Evolutionary conservation across 1,139 yeast genomes (phyloP).

Genomic region (Taphrina wiesneri): DNA sequence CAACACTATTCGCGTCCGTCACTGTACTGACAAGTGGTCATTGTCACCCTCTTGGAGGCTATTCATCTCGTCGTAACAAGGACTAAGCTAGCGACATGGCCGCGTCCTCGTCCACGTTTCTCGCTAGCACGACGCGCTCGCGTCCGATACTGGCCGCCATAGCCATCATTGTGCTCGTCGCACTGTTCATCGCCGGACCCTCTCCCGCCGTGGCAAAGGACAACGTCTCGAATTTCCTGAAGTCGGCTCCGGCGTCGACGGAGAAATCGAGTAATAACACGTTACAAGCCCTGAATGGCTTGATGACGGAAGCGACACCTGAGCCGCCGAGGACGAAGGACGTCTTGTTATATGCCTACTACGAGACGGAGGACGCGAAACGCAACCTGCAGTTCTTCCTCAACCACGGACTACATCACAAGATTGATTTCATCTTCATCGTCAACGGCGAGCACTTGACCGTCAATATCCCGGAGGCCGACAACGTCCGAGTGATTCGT

Average conservation of each 20-base stretch:
- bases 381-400: slow-evolving; percentile 19
- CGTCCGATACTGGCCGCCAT: slow-evolving; percentile 1
- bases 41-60: too few species aligned
- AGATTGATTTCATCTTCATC: slow-evolving; percentile 26
- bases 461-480: slow-evolving; percentile 1
- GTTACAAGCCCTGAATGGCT: background rate
- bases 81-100: background rate
- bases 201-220: background rate
- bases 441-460: slow-evolving; percentile 7
- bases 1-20: too few species aligned
- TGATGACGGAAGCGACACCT: background rate
- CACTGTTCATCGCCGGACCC: background rate
- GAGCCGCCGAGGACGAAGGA: background rate
- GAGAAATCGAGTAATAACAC: background rate
- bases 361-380: slow-evolving; percentile 9
- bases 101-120: background rate
- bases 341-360: slow-evolving; percentile 21
- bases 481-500: slow-evolving; percentile 10
- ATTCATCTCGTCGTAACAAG: too few species aligned
- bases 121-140: slow-evolving; percentile 1
- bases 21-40: background rate
- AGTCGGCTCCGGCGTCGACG: background rate
- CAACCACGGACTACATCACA: slow-evolving; percentile 25
- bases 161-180: background rate
- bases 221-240: background rate